phyloP scores from a whole-genome alignment of 2,329 filamentous ascomycete genomes.

The Fusarium drepaniforme region DNA sequence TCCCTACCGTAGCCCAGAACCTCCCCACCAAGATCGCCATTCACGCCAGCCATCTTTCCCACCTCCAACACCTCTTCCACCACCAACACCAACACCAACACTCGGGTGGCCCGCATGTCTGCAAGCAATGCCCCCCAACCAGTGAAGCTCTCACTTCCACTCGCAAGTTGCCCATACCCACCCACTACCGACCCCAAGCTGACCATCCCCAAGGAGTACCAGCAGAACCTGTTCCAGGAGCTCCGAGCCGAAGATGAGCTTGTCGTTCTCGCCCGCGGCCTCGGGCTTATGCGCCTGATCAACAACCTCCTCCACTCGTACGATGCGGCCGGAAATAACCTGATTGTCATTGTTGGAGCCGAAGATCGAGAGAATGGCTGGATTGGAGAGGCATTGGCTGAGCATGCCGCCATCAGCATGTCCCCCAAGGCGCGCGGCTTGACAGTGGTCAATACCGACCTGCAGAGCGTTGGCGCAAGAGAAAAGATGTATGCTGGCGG shows the following conservation, averaged over 20 bases:
- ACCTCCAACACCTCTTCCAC: constrained; percentile 22
- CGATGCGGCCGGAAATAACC: constrained; percentile 93
- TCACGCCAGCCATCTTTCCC: constrained; percentile 26
- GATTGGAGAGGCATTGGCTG: constrained; percentile 95
- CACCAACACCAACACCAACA: constrained; percentile 29
- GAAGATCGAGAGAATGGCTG: constrained; percentile 95
- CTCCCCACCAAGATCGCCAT: constrained; percentile 33
- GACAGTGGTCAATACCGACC: constrained; percentile 93
- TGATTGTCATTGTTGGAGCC: constrained; percentile 89
- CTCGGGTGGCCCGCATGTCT: constrained; percentile 59
- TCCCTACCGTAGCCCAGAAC: constrained; percentile 16
- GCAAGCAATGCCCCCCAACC: constrained; percentile 70
- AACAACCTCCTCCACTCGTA: constrained; percentile 98
- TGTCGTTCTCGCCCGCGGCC: constrained; percentile 89
- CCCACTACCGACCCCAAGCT: constrained; percentile 12
- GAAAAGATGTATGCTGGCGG: constrained; percentile 93
- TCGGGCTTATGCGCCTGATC: constrained; percentile 90
- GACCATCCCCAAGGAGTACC: constrained; percentile 76
- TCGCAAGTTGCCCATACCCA: constrained; percentile 43
- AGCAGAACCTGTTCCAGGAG: constrained; percentile 94
- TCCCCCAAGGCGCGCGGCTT: constrained; percentile 85
- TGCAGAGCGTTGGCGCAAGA: constrained; percentile 85
- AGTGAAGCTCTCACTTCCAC: constrained; percentile 84
- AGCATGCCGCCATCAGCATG: constrained; percentile 92
- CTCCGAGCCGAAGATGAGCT: constrained; percentile 93